phyloP scores from a whole-genome alignment of 306 rosid species.

The Quercus alba region DNA sequence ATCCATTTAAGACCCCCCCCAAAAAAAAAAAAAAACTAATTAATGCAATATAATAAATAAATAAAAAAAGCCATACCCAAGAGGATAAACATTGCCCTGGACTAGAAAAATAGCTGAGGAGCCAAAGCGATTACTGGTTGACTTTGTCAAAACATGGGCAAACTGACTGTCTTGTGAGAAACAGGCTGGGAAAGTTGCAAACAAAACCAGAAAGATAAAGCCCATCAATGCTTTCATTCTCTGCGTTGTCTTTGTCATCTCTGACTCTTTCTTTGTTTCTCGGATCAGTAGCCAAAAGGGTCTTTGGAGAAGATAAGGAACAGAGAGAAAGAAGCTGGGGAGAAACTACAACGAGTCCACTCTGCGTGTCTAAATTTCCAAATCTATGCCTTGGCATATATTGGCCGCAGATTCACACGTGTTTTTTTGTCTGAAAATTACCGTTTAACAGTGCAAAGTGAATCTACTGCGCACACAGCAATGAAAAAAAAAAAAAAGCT shows the following conservation, averaged over 20 bases:
- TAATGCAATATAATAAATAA: no score
- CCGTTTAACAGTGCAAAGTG: neutral
- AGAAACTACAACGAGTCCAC: neutral
- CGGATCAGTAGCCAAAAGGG: neutral
- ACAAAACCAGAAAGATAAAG: conserved; percentile 28
- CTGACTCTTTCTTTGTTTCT: neutral
- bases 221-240: conserved; percentile 1
- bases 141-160: no score
- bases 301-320: neutral
- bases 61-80: no score
- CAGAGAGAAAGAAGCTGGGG: neutral
- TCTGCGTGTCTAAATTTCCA: neutral
- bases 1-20: no score
- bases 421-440: neutral
- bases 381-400: neutral
- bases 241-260: conserved; percentile 10
- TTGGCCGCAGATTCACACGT: neutral
- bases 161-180: conserved; percentile 37
- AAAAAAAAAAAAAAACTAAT: neutral
- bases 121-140: neutral
- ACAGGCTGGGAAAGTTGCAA: conserved; percentile 22
- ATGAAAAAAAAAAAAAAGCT: no score
- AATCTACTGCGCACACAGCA: no score
- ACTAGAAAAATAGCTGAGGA: conserved; percentile 41
- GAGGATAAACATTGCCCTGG: conserved; percentile 75